phyloP scores from a whole-genome alignment of 106 monocot species.

The Amphibolis antarctica region DNA sequence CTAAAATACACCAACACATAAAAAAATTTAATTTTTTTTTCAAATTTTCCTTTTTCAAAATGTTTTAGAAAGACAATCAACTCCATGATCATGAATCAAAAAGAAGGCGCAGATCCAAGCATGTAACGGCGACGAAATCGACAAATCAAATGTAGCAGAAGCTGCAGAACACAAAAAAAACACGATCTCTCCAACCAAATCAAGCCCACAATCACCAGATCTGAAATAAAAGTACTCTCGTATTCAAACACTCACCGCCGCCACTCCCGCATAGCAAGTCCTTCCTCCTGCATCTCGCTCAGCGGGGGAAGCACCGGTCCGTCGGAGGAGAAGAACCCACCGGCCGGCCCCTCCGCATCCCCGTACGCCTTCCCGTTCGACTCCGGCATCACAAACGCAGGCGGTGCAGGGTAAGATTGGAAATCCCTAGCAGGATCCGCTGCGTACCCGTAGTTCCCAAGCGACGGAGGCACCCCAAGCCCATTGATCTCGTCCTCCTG shows the following conservation, averaged over 20 bases:
- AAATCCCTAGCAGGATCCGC: too few species aligned
- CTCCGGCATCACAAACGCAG: constrained; percentile 36
- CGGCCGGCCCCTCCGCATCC: constrained; percentile 5
- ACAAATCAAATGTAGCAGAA: too few species aligned
- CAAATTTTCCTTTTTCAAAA: too few species aligned
- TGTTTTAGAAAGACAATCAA: too few species aligned
- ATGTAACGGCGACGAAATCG: too few species aligned
- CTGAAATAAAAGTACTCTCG: too few species aligned
- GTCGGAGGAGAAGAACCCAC: constrained; percentile 11
- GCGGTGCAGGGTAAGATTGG: constrained; percentile 6
- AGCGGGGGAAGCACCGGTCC: constrained; percentile 15
- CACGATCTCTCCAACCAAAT: background rate
- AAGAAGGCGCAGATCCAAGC: too few species aligned
- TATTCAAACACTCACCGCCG: constrained; percentile 24
- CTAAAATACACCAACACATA: too few species aligned
- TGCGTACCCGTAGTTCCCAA: constrained; percentile 28
- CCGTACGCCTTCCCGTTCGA: constrained; percentile 51
- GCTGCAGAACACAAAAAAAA: background rate
- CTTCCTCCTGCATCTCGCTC: constrained; percentile 23
- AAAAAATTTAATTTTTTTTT: too few species aligned
- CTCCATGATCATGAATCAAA: too few species aligned
- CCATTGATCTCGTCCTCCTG: constrained; percentile 6
- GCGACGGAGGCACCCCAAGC: constrained; percentile 32
- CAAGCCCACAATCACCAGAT: constrained; percentile 1
- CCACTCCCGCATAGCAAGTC: constrained; percentile 17